Conservation (phyloP, 2,329 filamentous ascomycete species). For the Sclerotinia borealis region DNA sequence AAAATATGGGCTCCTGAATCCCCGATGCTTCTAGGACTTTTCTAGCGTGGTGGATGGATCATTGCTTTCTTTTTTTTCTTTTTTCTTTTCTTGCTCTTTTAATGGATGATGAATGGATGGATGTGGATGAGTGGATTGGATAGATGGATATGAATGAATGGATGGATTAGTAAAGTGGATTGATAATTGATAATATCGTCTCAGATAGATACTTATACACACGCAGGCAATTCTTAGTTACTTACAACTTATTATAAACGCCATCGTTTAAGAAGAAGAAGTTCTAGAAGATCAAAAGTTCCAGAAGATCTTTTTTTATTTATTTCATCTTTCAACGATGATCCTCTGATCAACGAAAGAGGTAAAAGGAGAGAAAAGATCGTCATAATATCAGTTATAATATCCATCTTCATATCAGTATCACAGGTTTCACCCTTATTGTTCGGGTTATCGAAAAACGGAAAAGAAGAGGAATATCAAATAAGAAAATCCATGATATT, state of each 20-base stretch:
- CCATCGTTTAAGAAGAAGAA: neutral
- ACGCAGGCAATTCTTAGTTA: neutral
- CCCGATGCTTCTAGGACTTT: slow-evolving; percentile 2
- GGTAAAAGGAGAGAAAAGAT: neutral
- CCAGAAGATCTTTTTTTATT: neutral
- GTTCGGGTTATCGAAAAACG: too few relatives aligned
- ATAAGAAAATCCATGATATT: too few relatives aligned
- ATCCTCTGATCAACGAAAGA: neutral
- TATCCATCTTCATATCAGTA: neutral
- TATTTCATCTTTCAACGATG: neutral
- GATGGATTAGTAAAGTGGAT: too few relatives aligned
- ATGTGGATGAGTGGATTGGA: neutral
- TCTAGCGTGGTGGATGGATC: neutral
- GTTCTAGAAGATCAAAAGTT: slow-evolving; percentile 7
- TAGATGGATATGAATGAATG: too few relatives aligned
- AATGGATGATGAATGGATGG: neutral
- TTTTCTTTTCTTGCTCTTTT: neutral
- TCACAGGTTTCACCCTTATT: too few relatives aligned
- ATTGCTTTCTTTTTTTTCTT: neutral
- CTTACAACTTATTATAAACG: too few relatives aligned
- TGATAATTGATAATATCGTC: neutral
- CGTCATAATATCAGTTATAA: neutral
- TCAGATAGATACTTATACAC: too few relatives aligned
- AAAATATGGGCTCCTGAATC: neutral
- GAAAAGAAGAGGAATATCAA: too few relatives aligned